These are phyloP conservation scores for Barnettozyma vustinii DNA, from an alignment of 805 yeast species.

Conservation along the genomic window DNA sequence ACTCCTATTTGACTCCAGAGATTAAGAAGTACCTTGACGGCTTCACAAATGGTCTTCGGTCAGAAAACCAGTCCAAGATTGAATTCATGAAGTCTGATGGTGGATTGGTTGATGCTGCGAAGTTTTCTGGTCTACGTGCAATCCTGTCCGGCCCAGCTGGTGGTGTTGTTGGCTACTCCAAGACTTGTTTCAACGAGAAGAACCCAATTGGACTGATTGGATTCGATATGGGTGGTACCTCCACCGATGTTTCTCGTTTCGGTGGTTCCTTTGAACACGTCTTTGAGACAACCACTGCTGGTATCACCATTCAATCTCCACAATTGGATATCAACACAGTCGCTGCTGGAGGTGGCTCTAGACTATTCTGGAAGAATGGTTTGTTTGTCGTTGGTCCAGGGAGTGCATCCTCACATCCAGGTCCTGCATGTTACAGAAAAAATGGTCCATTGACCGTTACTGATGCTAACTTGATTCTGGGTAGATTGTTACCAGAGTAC, in stretches of 20 bases:
- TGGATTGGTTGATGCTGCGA: constrained; percentile 79
- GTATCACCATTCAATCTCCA: constrained; percentile 78
- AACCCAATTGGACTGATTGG: constrained; percentile 64
- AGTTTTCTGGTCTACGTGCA: constrained; percentile 83
- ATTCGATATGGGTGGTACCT: constrained; percentile 90
- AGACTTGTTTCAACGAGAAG: constrained; percentile 63
- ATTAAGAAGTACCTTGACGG: constrained; percentile 58
- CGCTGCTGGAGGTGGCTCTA: constrained; percentile 83
- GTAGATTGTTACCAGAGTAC: constrained; percentile 64
- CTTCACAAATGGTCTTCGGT: constrained; percentile 56
- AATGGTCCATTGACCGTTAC: constrained; percentile 83
- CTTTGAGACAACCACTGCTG: constrained; percentile 80
- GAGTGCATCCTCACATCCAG: constrained; percentile 84
- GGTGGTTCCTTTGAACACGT: constrained; percentile 72
- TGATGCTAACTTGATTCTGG: constrained; percentile 73
- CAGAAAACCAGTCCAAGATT: constrained; percentile 39
- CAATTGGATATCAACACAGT: constrained; percentile 78
- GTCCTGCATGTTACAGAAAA: constrained; percentile 83
- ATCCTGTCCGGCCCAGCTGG: constrained; percentile 97
- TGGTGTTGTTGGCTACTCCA: constrained; percentile 90
- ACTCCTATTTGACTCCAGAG: constrained; percentile 80
- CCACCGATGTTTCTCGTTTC: constrained; percentile 77
- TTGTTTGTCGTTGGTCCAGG: constrained; percentile 82
- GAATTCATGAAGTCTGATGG: constrained; percentile 97
- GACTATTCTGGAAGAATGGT: constrained; percentile 62